Percentiles rank a stretch among this genome's conserved stretches.
These are phyloP conservation scores for Novymonas esmeraldas DNA, from an alignment of 208 protist genomes.

Conservation along the genomic window DNA sequence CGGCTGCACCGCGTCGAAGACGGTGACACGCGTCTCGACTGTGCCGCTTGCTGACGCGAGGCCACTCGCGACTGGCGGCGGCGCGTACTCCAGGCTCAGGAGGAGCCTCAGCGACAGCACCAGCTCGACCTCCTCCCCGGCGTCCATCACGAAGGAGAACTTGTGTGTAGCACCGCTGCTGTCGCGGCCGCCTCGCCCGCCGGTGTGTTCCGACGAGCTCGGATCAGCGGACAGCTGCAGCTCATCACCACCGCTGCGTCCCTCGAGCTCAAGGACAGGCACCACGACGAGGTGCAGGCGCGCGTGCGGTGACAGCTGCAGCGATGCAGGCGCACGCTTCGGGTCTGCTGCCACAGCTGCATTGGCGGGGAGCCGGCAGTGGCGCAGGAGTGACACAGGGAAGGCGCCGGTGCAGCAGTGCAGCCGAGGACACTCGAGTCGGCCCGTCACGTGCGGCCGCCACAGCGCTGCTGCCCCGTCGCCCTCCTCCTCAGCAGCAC, in stretches of 20 bases:
- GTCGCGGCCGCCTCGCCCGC: background rate
- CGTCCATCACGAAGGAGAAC: constrained; percentile 3
- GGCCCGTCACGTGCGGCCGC: background rate
- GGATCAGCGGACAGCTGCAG: background rate
- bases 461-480: background rate
- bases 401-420: constrained; percentile 19
- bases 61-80: background rate
- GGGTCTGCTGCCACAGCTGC: background rate
- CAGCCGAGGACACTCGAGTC: background rate
- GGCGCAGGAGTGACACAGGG: constrained; percentile 5
- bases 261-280: background rate
- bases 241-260: background rate
- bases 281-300: constrained; percentile 3
- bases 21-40: background rate
- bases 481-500: background rate
- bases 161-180: background rate
- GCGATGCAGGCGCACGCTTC: too few species aligned
- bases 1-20: constrained; percentile 13
- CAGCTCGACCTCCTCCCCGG: constrained; percentile 3
- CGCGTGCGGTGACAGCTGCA: background rate
- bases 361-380: background rate
- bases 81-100: constrained; percentile 2
- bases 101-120: constrained; percentile 11
- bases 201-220: background rate
- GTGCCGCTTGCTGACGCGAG: too few species aligned